phyloP scores from a whole-genome alignment of 192 early-diverging fungal species.

The Coemansia sp. region DNA sequence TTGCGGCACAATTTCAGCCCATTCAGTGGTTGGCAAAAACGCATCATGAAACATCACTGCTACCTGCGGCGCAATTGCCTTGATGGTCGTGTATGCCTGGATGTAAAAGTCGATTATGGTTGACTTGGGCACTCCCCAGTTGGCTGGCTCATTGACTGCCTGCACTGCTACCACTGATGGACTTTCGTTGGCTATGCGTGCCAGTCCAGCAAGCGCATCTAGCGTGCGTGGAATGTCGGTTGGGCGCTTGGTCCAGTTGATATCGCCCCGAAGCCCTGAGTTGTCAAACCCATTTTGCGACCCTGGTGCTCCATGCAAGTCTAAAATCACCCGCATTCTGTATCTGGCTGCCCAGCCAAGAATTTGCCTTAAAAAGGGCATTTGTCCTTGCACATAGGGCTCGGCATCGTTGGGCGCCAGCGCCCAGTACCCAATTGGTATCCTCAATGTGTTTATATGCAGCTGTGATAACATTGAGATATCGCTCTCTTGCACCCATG shows the following conservation, averaged over 20 bases:
- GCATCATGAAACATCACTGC: slow-evolving; percentile 45
- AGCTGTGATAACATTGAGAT: slow-evolving; percentile 55
- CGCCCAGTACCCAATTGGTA: slow-evolving; percentile 74
- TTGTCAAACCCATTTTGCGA: slow-evolving; percentile 70
- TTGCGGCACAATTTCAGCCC: slow-evolving; percentile 31
- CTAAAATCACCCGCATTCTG: slow-evolving; percentile 64
- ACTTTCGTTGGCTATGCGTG: slow-evolving; percentile 33
- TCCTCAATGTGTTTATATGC: slow-evolving; percentile 66
- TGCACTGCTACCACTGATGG: slow-evolving; percentile 38
- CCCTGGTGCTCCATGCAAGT: slow-evolving; percentile 69
- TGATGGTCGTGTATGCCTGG: slow-evolving; percentile 28
- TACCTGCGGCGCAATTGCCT: slow-evolving; percentile 32
- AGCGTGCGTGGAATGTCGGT: slow-evolving; percentile 33
- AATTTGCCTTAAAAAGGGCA: slow-evolving; percentile 56
- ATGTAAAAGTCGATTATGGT: slow-evolving; percentile 40
- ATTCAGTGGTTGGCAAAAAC: slow-evolving; percentile 42
- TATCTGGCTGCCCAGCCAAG: slow-evolving; percentile 65
- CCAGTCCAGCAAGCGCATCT: slow-evolving; percentile 29
- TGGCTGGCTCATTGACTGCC: slow-evolving; percentile 55
- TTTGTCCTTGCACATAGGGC: slow-evolving; percentile 61
- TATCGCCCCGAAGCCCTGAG: slow-evolving; percentile 44
- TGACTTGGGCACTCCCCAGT: slow-evolving; percentile 45
- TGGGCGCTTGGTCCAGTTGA: slow-evolving; percentile 34
- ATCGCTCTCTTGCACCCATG: slow-evolving; percentile 62
- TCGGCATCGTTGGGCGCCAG: slow-evolving; percentile 52